Base-by-base conservation (phyloP, 139 green algal genomes). In the Haematococcus sp. region DNA sequence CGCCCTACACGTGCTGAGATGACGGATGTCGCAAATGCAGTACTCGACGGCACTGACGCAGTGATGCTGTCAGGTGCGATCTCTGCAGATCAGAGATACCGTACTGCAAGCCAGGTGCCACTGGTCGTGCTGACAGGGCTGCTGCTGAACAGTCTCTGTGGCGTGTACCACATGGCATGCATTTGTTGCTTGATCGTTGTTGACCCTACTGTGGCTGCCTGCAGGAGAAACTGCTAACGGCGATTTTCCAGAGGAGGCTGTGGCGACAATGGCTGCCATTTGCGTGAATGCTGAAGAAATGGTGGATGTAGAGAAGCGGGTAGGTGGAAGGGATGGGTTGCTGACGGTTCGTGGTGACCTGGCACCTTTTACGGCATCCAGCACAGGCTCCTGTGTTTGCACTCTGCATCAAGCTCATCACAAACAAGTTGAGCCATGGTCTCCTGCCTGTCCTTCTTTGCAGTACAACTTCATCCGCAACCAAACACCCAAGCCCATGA, bases 11-110 rank as follows among this genome's bases (percentile, higher is more conserved):
- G 90, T 13, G 90, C 90, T 1, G 90, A 95, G 79, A 89, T 91
- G 58, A 94, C 90, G 4, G 90, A 94, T 70, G 90, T 94, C 16
- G 88, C 89, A 44, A 94, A 94, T 63, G 88, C 88, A 46, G 85
- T 93, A 11, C 74, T 94, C 13, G 89, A 94, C 70, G 88, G 88
- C 43, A 92, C 87, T 30, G 89, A 94, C 69, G 78, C 60, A 49
- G 89, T 95, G 64, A 95, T 95, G 90, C 81, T 95, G 13, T 88
- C 76, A 4, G 89, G 88, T 60, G 22, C 61, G 75, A 17, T 13
- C 2, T 17, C 0, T 55, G 31, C 30, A 32, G 40, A n/a, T n/a
- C n/a, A n/a, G n/a, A n/a, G 54, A 20, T 23, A 23, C 54, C 54
- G 54, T 23, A n/a, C 17, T 20, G 22, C 15, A 22, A 20, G 46